phyloP scores from a whole-genome alignment of 2,329 filamentous ascomycete genomes.

The Fusarium citri region DNA sequence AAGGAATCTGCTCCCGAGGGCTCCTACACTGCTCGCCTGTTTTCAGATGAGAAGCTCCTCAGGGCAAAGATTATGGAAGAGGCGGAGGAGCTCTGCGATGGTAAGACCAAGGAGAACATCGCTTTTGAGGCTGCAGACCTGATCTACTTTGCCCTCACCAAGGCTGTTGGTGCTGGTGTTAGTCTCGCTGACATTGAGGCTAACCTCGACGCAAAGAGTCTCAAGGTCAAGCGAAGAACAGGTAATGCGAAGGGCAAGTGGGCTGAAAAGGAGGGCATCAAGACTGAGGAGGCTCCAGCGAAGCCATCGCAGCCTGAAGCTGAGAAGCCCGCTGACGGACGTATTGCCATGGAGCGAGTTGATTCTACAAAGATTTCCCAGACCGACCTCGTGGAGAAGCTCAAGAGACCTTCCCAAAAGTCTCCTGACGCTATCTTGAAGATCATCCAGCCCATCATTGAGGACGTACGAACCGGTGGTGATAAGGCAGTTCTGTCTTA shows the following conservation, averaged over 20 bases:
- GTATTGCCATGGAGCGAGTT: constrained; percentile 86
- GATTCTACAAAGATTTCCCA: constrained; percentile 73
- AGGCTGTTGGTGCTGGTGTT: constrained; percentile 86
- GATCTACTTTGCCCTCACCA: constrained; percentile 94
- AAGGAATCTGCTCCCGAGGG: constrained; percentile 86
- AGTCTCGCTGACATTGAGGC: constrained; percentile 89
- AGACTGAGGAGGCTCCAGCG: constrained; percentile 52
- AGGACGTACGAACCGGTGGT: constrained; percentile 83
- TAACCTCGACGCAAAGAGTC: constrained; percentile 91
- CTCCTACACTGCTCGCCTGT: constrained; percentile 93
- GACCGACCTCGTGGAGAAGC: constrained; percentile 75
- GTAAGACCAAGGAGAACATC: constrained; percentile 82
- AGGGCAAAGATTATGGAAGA: constrained; percentile 99
- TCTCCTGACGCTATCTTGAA: constrained; percentile 94
- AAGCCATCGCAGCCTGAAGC: constrained; percentile 48
- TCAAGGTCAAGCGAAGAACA: constrained; percentile 93
- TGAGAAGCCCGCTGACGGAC: constrained; percentile 56
- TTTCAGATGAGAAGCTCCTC: constrained; percentile 89
- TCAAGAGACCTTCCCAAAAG: constrained; percentile 92
- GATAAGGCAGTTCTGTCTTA: constrained; percentile 91
- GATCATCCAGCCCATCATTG: constrained; percentile 91
- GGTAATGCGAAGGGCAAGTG: constrained; percentile 96
- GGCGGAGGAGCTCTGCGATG: constrained; percentile 92
- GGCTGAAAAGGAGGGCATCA: constrained; percentile 83
- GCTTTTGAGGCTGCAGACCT: constrained; percentile 96